Base-by-base conservation (phyloP, 805 yeast genomes). In the Candida nonsorbophila region DNA sequence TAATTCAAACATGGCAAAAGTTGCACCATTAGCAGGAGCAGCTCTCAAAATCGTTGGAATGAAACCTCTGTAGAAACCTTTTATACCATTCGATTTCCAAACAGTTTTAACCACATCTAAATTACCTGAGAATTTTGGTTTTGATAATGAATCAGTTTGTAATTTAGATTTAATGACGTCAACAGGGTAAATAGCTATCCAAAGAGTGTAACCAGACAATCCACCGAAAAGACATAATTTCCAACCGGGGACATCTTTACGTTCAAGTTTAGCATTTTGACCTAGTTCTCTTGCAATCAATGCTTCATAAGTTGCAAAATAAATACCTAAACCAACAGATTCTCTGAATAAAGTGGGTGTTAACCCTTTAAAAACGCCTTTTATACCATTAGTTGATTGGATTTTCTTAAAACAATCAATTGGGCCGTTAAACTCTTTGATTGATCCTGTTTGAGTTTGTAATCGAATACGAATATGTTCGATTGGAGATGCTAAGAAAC, bases 21-120 rank as follows among this genome's bases (percentile, higher is more conserved):
- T 94, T 17, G 94, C 95, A 23, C 95, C 99, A 53, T 92, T 94
- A 3, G 94, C 98, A 1, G 98, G 98, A 3, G 95, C 95, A 28
- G 99, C 97, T 61, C 99, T 81, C 40, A 92, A 63, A 40, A 92
- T 75, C 0, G 97, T 88, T 21, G 98, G 97, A 12, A 77, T 58
- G 51, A 94, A 88, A 2, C 99, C 99, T 58, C 80, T 80, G 60
- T 84, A 84, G 49, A 92, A 83, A 0, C 95, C 95, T 38, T 67
- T 67, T 15, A 77, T 34, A 16, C 97, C 97, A 29, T 68, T 65
- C n/a, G 68, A 64, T 27, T 52, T 55, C 47, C 53, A 69, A 14
- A 85, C 68, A 33, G 69, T 66, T 33, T 53, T 67, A 11, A 74
- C 60, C 16, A 86, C 94, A 34, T 72, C 72, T n/a, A 69, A 25